phyloP scores from a whole-genome alignment of 2,329 filamentous ascomycete species.

The Alternaria tenuissima region DNA sequence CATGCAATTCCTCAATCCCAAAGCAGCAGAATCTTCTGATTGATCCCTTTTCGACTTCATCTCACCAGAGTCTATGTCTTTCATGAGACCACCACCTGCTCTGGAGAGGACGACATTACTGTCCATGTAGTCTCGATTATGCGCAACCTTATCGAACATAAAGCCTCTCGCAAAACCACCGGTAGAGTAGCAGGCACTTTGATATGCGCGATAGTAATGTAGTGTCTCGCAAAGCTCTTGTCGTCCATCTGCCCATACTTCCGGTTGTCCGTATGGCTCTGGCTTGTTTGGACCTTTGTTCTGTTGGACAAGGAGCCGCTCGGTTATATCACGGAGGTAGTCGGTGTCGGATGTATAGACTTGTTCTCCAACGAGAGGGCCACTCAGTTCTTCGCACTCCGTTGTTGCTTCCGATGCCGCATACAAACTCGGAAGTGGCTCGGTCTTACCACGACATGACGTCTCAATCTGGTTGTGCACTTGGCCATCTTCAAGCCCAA shows the following conservation, averaged over 20 bases:
- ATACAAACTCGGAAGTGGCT: not conserved
- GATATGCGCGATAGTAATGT: conserved; percentile 68
- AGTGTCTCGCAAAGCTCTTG: conserved; percentile 70
- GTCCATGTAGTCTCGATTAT: conserved; percentile 65
- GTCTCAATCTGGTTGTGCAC: not conserved
- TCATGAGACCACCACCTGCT: conserved; percentile 63
- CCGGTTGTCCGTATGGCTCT: conserved; percentile 51
- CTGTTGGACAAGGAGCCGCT: conserved; percentile 25
- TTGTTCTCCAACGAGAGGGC: not conserved
- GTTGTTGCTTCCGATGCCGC: conserved; percentile 11
- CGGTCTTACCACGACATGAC: not conserved
- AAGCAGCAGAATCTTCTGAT: conserved; percentile 47
- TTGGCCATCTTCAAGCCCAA: not conserved
- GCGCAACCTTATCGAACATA: conserved; percentile 65
- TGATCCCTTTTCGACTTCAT: conserved; percentile 60
- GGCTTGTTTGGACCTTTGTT: conserved; percentile 41
- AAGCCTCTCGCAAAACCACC: conserved; percentile 63
- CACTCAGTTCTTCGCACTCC: not conserved
- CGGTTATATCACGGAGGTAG: conserved; percentile 16
- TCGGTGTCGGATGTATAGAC: not conserved
- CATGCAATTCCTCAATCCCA: conserved; percentile 58
- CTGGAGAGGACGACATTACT: conserved; percentile 70
- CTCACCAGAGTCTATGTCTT: conserved; percentile 56
- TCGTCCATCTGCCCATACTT: conserved; percentile 66
- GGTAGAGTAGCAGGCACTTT: conserved; percentile 66